Base-by-base conservation (phyloP, 2,329 filamentous ascomycete genomes). In the Macrophomina phaseolina region DNA sequence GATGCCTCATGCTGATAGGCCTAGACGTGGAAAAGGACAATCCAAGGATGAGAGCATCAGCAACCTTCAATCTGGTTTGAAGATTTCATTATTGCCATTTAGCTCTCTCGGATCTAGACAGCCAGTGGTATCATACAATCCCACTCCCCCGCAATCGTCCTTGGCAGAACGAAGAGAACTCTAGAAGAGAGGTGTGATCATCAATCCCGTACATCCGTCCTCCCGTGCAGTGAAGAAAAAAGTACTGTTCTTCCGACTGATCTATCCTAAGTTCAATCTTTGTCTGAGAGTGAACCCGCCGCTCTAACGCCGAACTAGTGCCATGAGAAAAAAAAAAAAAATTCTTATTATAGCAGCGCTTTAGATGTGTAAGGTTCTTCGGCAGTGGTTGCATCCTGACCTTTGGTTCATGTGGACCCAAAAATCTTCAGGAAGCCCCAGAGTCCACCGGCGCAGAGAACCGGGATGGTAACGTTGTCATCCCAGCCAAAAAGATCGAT, bases 381-480 rank as follows among this genome's bases (percentile, higher is more conserved):
- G 16, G 34, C 28, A 32, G 38, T 38, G 8, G 36, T 42, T 64
- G 23, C n/a, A 61, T 12, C 9, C 34, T 7, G 61, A n/a, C 12
- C 34, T 12, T n/a, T 36, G 12, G 14, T 14, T 66, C 30, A 66
- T 14, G 64, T 55, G 30, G 14, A 61, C 16, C 90, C 90, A 84
- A 97, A 97, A 58, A 93, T 78, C 81, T 91, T 96, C 73, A 98
- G 84, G 78, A 99, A 97, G 0, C 90, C 91, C 90, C 92, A 97
- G 68, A 99, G 89, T 6, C 94, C 94, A 53, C 93, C 80, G 30
- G 94, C 93, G 76, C 93, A 97, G 60, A 99, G 84, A 32, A 97
- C 89, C 2, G 95, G 95, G 78, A 99, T 99, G 60, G 94, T 98
- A 73, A 99, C 83, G 79, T 99, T 99, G 81, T 99, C 95, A 75